Evolutionary conservation across 1,284 basidiomycete species (phyloP), one percentile per base, ranked within the genome.

Genomic region (Cutaneotrichosporon cavernicola): DNA sequence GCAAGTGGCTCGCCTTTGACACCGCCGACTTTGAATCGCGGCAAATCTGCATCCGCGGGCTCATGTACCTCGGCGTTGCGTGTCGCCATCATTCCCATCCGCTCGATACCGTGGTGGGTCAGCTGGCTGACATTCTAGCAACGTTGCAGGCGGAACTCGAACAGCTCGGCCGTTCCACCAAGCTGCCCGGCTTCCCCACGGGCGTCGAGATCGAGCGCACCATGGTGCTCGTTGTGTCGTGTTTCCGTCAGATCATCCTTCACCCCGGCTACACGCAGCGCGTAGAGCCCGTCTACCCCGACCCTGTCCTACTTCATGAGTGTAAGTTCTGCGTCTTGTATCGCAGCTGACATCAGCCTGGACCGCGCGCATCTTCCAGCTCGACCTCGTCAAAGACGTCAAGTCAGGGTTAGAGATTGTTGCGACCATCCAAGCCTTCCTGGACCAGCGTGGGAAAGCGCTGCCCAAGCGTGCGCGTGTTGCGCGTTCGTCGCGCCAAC

Each of bases 31-130:
- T 84, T 30, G 83, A 85, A n/a, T 89, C 89, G 0, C 87, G 92
- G 16, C 80, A 87, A 36, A 86, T 88, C 10, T 86, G 87, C 69
- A 86, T 97, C 58, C 86, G 90, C 9, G 91, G 90, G 0, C 83
- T 90, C 73, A 88, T 90, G 85, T 87, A 90, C 73, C 85, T 92
- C 22, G 86, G 86, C 0, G 86, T 87, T 30, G 84, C 92, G 13
- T 83, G 89, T 70, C 84, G 86, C 22, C 86, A 88, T 64, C 85
- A 89, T 56, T 73, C 77, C 0, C 76, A 89, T 9, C 80, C 85
- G 3, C 72, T 93, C 14, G 75, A 83, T 18, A 84, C 84, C 0
- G 84, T 90, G 4, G 81, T 87, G 11, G 82, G 81, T 2, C 93
- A 92, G 88, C 82, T 93, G 46, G 82, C 83, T 2, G 86, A 88